Base-by-base conservation (phyloP, 2,329 filamentous ascomycete species). In the Trichoderma gracile region DNA sequence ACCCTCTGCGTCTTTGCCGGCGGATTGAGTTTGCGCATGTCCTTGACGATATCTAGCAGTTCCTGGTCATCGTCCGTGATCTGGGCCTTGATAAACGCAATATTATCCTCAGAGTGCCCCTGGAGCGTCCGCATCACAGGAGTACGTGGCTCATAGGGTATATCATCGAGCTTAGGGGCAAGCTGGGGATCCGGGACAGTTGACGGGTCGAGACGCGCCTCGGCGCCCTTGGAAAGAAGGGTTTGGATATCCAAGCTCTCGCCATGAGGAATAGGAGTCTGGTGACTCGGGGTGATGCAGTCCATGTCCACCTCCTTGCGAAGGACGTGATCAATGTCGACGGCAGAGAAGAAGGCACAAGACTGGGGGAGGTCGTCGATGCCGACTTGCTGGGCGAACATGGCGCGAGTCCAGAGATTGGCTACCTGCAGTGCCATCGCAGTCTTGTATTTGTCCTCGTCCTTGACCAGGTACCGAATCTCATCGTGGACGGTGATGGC, bases 271-370 rank as follows among this genome's bases (percentile, higher is more conserved):
- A 99, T 98, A 33, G 89, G 82, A 0, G 84, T 82, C 0, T 85
- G 84, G 75, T 99, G 91, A 49, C 90, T 95, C 0, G 95, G 95
- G 0, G 95, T 99, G 49, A 98, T 78, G 74, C 95, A 99, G 73
- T 97, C 91, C 92, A 99, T 96, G 75, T 99, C 90, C 4, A 99
- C 96, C 77, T 99, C 95, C 75, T 99, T 99, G 58, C 95, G 86
- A n/a, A 99, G 82, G 3, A 99, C 93, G 71, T 92, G 89, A 73
- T 99, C 95, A 69, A 99, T 91, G 73, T 99, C 95, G 6, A 99
- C 87, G 3, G 95, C 94, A 1, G 91, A 96, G 78, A 99, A 99
- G 77, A 93, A 99, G 9, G 95, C 95, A 72, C 93, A 97, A 0
- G 90, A 88, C 73, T 98, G 95, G 0, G 96, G 95, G 10, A 99